Conservation (phyloP, 331 rosid genomes). For the Pyracantha coccinea region DNA sequence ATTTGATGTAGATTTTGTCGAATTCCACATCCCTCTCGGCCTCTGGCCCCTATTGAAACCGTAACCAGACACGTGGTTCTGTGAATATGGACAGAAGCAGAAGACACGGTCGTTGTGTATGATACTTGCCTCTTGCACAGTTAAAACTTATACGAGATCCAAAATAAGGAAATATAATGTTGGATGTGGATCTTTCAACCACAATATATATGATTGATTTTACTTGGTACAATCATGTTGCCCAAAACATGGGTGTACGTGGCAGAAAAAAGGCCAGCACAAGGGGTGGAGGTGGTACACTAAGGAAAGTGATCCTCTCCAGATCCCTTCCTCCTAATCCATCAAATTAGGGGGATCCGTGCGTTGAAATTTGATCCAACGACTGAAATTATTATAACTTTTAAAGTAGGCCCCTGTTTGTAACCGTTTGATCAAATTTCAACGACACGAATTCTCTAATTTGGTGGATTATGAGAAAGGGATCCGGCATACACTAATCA, state of each 20-base stretch:
- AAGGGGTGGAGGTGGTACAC: background rate
- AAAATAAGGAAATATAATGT: background rate
- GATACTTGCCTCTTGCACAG: background rate
- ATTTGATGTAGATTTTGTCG: background rate
- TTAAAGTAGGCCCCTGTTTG: too few relatives aligned
- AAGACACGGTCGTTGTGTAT: background rate
- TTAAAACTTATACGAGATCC: background rate
- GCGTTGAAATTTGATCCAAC: too few relatives aligned
- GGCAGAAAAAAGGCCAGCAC: background rate
- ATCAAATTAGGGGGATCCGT: too few relatives aligned
- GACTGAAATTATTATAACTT: too few relatives aligned
- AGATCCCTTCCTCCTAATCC: too few relatives aligned
- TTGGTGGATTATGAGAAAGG: too few relatives aligned
- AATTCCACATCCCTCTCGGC: background rate
- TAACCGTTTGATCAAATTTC: too few relatives aligned
- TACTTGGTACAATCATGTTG: background rate
- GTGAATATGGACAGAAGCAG: background rate
- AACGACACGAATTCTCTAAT: too few relatives aligned
- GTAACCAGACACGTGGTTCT: conserved; percentile 42
- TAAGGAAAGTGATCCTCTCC: too few relatives aligned
- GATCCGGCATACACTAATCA: background rate
- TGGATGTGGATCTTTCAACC: background rate
- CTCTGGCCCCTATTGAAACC: conserved; percentile 1
- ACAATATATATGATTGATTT: background rate
- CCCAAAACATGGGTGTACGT: background rate